Evolutionary conservation across 2,329 filamentous ascomycete genomes (phyloP).

Genomic region (Pochonia chlamydosporia): DNA sequence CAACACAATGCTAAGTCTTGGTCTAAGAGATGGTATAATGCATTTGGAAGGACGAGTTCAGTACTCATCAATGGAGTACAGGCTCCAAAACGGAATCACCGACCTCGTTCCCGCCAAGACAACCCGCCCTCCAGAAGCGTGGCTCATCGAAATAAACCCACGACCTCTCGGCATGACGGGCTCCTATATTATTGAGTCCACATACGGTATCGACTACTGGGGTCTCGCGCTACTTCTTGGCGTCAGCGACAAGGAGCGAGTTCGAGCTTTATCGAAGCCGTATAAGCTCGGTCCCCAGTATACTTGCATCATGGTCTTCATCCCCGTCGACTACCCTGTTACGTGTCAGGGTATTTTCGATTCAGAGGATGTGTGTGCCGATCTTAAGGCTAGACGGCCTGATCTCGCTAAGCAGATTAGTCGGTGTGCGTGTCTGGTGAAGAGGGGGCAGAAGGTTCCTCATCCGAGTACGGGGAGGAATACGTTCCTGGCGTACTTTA

Average conservation of each 20-base stretch:
- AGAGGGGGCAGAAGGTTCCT: constrained; percentile 3
- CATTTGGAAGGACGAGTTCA: constrained; percentile 13
- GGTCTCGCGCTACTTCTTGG: constrained; percentile 7
- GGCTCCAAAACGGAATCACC: constrained; percentile 3
- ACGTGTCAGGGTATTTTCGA: constrained; percentile 11
- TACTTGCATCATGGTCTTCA: constrained; percentile 9
- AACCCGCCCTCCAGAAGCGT: constrained; percentile 3
- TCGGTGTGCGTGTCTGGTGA: constrained; percentile 1
- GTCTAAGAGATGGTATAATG: constrained; percentile 9
- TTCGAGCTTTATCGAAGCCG: constrained; percentile 9
- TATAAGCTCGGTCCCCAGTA: constrained; percentile 11
- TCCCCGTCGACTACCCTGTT: constrained; percentile 5
- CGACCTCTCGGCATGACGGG: constrained; percentile 12
- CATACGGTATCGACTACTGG: constrained; percentile 14
- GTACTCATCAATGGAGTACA: constrained; percentile 7
- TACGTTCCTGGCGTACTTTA: constrained; percentile 7
- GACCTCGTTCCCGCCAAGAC: background rate
- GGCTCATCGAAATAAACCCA: constrained; percentile 15
- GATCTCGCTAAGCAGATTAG: constrained; percentile 6
- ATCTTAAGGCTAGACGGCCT: constrained; percentile 1
- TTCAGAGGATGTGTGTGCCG: constrained; percentile 11
- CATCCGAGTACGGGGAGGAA: constrained; percentile 4
- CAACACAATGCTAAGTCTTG: constrained; percentile 8
- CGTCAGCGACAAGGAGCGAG: constrained; percentile 6
- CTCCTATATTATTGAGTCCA: constrained; percentile 9